Base-by-base conservation (phyloP, 2,329 filamentous ascomycete species). In the Trichoderma koningiopsis region DNA sequence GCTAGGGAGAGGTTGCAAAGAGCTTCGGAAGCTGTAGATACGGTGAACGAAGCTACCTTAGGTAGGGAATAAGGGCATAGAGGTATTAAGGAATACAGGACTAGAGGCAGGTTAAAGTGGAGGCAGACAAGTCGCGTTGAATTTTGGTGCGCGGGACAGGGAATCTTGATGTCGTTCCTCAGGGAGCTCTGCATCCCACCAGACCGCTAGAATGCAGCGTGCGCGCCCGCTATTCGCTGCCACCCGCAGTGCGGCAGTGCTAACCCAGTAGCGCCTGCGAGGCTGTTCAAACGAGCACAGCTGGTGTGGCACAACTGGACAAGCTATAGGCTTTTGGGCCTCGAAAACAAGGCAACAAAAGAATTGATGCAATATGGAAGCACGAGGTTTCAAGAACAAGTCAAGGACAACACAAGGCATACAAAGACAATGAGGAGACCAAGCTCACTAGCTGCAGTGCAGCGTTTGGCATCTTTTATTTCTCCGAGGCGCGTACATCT, bases 71-170 rank as follows among this genome's bases (percentile, higher is more conserved):
- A 19, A 53, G 56, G 37, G 47, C 22, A 29, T 37, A 49, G 61
- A 64, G 55, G 40, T 57, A 57, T 65, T 65, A 65, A 47, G 62
- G 35, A 65, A 57, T 65, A 65, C 40, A 43, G 40, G 40, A 43
- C 40, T 63, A 33, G 60, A 67, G 55, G 55, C 29, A 57, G 55
- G 63, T 37, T 35, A 67, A 67, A 58, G 63, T 67, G 63, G 63
- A 67, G 63, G 40, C 31, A 56, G 52, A 31, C 61, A 57, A 60
- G 65, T 60, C 65, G 65, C 65, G 65, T 68, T 68, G 65, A 47
- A 68, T 40, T 60, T 49, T 31, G 33, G 52, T 66, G 62, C 62
- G 64, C 47, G 65, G 47, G 57, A 56, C 56, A 68, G 33, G 56
- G 56, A 55, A 57, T 49, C 31, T 31, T 40, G 33, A 60, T 16